Conservation (phyloP, 768 basidiomycete species). For the Cyclocybe cylindracea region DNA sequence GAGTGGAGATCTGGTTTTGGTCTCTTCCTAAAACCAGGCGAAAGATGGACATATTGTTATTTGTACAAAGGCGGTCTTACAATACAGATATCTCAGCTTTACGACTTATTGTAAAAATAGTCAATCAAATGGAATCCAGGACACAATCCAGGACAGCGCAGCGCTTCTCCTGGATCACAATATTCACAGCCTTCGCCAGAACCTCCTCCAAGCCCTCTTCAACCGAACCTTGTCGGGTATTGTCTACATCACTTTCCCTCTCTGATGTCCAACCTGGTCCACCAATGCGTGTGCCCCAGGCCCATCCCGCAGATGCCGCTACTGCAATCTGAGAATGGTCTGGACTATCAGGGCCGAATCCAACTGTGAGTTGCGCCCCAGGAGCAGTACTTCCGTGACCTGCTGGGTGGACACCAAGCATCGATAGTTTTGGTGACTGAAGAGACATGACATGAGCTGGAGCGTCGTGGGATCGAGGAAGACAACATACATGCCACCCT, state of each 20-base stretch:
- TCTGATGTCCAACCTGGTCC: conserved; percentile 1
- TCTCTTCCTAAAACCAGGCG: no score
- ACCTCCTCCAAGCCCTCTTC: conserved; percentile 29
- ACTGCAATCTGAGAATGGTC: conserved; percentile 65
- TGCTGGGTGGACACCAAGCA: conserved; percentile 63
- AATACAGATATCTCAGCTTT: no score
- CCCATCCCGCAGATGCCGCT: conserved; percentile 72
- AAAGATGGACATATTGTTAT: no score
- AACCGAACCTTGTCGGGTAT: conserved; percentile 11
- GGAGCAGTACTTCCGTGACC: conserved; percentile 50
- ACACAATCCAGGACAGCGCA: conserved; percentile 70
- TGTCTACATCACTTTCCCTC: conserved; percentile 8
- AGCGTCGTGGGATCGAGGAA: not conserved
- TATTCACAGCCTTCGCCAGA: conserved; percentile 50
- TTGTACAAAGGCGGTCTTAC: no score
- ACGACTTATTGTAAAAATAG: no score
- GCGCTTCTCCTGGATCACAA: conserved; percentile 57
- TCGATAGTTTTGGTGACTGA: conserved; percentile 61
- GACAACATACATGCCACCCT: conserved; percentile 54
- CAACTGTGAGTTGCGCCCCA: conserved; percentile 55
- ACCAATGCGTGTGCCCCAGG: conserved; percentile 46
- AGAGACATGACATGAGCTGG: not conserved
- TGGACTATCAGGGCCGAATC: conserved; percentile 63
- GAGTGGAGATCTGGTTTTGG: no score
- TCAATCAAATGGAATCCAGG: conserved; percentile 33